Evolutionary conservation across 768 basidiomycete species (phyloP).

Genomic region (Hygrocybe punicea): DNA sequence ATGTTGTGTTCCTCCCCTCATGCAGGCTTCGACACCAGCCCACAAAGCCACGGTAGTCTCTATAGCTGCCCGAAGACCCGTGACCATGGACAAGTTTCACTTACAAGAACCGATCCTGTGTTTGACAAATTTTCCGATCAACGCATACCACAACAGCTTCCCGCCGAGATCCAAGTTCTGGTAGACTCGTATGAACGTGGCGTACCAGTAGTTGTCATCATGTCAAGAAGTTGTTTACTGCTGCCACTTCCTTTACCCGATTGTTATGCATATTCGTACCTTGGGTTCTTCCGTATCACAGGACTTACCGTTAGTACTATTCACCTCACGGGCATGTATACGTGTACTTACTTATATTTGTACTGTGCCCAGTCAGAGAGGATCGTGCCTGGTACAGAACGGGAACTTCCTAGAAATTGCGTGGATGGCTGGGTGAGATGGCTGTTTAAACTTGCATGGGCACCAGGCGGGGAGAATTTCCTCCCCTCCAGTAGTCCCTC

Average conservation of each 20-base stretch:
- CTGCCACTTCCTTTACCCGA: not conserved
- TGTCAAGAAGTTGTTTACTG: not conserved
- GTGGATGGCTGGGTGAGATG: not conserved
- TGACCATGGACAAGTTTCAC: not conserved
- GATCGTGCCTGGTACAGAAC: not conserved
- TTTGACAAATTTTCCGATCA: not conserved
- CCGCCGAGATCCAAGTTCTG: slow-evolving; percentile 1
- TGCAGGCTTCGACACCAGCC: no score
- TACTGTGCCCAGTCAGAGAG: not conserved
- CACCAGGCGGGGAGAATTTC: slow-evolving; percentile 6
- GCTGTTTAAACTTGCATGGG: slow-evolving; percentile 1
- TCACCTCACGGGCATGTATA: not conserved
- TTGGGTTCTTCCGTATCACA: slow-evolving; percentile 2
- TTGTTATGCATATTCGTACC: not conserved
- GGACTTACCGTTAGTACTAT: not conserved
- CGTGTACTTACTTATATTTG: not conserved
- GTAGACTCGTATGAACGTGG: not conserved
- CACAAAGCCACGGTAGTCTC: no score
- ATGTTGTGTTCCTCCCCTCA: no score
- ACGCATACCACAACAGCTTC: not conserved
- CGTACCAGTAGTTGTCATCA: slow-evolving; percentile 2
- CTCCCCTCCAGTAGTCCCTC: not conserved
- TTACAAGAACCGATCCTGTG: not conserved
- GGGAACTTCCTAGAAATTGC: not conserved
- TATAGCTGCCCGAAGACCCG: not conserved